Evolutionary conservation across 2,329 filamentous ascomycete species (phyloP).

Genomic region (Pestalotiopsis sp.): DNA sequence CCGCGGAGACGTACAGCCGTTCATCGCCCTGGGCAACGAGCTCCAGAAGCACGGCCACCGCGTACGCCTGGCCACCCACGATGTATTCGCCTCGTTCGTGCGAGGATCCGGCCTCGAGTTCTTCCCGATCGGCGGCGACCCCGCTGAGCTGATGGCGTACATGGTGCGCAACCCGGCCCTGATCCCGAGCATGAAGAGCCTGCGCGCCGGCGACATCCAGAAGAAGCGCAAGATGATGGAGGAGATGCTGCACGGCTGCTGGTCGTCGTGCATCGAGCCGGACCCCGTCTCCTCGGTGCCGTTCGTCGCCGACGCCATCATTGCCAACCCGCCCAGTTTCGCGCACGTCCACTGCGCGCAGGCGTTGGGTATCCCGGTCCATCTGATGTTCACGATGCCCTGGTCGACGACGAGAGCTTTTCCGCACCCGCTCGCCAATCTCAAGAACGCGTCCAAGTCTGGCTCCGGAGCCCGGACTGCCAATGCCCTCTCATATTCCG

Average conservation of each 20-base stretch:
- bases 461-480: constrained; percentile 55
- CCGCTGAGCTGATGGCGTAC: constrained; percentile 72
- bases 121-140: constrained; percentile 75
- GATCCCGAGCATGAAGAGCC: constrained; percentile 36
- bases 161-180: constrained; percentile 44
- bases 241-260: constrained; percentile 79
- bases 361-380: constrained; percentile 73
- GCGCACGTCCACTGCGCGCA: constrained; percentile 77
- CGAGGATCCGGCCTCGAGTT: constrained; percentile 73
- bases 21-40: constrained; percentile 68
- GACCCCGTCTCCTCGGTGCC: constrained; percentile 50
- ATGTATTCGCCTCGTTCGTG: constrained; percentile 69
- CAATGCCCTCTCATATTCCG: constrained; percentile 77
- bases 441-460: constrained; percentile 53
- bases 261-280: constrained; percentile 82
- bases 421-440: constrained; percentile 74
- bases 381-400: constrained; percentile 95
- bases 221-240: constrained; percentile 59
- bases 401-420: constrained; percentile 82
- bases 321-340: constrained; percentile 78
- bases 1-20: constrained; percentile 76
- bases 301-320: constrained; percentile 83
- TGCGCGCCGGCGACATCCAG: constrained; percentile 39
- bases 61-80: constrained; percentile 74
- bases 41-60: constrained; percentile 70